Evolutionary conservation across 2,329 filamentous ascomycete species (phyloP), one percentile per base, ranked within the genome.

Genomic region (Colletotrichum simmondsii): DNA sequence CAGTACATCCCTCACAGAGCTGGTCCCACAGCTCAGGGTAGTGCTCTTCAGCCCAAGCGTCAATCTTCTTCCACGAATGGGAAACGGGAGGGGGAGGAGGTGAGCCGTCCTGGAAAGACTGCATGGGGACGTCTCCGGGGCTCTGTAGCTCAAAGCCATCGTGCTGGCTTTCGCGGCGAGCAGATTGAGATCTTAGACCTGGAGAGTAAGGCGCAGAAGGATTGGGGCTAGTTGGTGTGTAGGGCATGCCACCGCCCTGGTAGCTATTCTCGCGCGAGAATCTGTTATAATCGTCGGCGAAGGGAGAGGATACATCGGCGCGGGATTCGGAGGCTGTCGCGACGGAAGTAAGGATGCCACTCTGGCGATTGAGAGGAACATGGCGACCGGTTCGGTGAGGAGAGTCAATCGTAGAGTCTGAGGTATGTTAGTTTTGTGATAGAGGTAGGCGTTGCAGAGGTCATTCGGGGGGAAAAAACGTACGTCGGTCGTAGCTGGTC

Each of bases 1-100:
- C 88, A 5, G 97, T 98, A 80, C 93, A 95, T 35, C 94, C 95
- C 82, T 98, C 95, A 81, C 96, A 94, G 42, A 99, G 87, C 82
- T 99, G 95, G 83, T 99, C 97, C 78, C 88, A 97, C 35, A 99
- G 90, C 83, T 99, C 97, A 72, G 94, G 93, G 82, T 98, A 99
- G 84, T 98, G 94, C 75, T 97, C 94, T 79, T 98, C 97, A 68
- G 94, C 90, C 97, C 97, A 99, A 53, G 89, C 88, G 81, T 98
- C 96, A 80, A 99, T 98, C 83, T 95, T 94, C 81, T 89, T 92
- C 97, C 97, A 99, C 16, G 96, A 97, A 84, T 98, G 95, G 61
- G 87, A 83, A 52, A 97, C 92, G 7, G 97, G 95, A 2, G 97
- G 97, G 8, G 97, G 91, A 3, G 97, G 97, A 2, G 97, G 95